A percentile compares a stretch with the other conserved stretches of the same genome.
These are phyloP conservation scores for Akanthomyces dipterigenus DNA, from an alignment of 2,329 filamentous ascomycete genomes.

Conservation along the genomic window DNA sequence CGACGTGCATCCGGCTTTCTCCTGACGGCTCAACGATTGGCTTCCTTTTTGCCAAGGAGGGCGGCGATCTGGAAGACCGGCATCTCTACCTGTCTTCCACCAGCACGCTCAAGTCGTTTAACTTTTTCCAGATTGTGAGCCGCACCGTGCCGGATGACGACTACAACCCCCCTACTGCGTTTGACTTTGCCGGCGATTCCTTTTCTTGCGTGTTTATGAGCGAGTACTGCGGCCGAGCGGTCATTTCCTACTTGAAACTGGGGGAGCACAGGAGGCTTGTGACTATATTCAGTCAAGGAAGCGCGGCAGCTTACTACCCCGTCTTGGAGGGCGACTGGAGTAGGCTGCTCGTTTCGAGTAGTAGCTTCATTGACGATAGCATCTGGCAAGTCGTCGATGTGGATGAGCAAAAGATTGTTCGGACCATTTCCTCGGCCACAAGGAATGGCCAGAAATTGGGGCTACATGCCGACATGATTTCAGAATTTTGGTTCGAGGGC, in stretches of 20 bases:
- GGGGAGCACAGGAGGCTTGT: slow-evolving; percentile 21
- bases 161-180: slow-evolving; percentile 22
- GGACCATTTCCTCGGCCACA: slow-evolving; percentile 25
- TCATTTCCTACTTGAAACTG: slow-evolving; percentile 28
- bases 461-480: slow-evolving; percentile 29
- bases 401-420: slow-evolving; percentile 15
- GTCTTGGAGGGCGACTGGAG: slow-evolving; percentile 21
- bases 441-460: slow-evolving; percentile 26
- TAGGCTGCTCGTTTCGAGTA: slow-evolving; percentile 30
- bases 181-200: slow-evolving; percentile 29
- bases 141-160: slow-evolving; percentile 16
- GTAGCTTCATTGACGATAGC: slow-evolving; percentile 31
- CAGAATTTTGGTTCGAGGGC: slow-evolving; percentile 35
- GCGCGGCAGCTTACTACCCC: slow-evolving; percentile 23
- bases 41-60: slow-evolving; percentile 25
- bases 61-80: slow-evolving; percentile 18
- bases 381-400: slow-evolving; percentile 30
- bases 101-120: slow-evolving; percentile 14
- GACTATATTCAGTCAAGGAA: slow-evolving; percentile 21
- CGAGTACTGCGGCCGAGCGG: slow-evolving; percentile 25
- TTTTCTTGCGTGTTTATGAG: slow-evolving; percentile 28
- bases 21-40: slow-evolving; percentile 30
- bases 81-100: slow-evolving; percentile 27
- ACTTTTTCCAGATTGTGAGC: slow-evolving; percentile 6
- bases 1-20: slow-evolving; percentile 27